Evolutionary conservation across 306 rosid species (phyloP), one percentile per base, ranked within the genome.

Genomic region (Senna tora): DNA sequence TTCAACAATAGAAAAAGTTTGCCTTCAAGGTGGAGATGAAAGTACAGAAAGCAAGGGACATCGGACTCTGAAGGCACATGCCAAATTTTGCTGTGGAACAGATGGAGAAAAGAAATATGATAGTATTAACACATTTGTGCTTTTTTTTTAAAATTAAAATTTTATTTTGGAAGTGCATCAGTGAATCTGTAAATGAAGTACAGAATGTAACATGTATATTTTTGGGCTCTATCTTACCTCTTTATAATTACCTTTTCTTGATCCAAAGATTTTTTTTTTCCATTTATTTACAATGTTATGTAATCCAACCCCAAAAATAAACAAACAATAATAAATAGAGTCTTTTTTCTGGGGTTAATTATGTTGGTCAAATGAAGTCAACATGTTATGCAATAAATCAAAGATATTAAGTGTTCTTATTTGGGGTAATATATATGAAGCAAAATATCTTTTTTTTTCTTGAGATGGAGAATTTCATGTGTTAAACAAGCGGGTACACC

Each of bases 51-150:
- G 32, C 54, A 73, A 42, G 67, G 64, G 46, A 30, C 28, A 41
- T 55, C 39, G 20, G 32, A 68, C 66, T 67, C 49, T 21, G 4
- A 2, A 55, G 71, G 67, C 62, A 50, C 75, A 60, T 62, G 54
- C 38, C 30, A 34, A 76, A 57, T 73, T 65, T 76, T 43, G 65
- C 41, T 36, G 28, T 65, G 61, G 46, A 65, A 70, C 52, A 71
- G 65, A 54, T 53, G 65, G 7, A 30, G 39, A 28, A 25, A 43
- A 74, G 54, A n/a, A 51, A 20, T 69, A 16, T 52, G 3, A 2
- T 51, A 52, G 61, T 50, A 17, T 49, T 33, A 11, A 33, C 73
- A 50, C 77, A 20, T 32, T 76, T 72, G 55, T 53, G 32, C 80
- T 20, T 19, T 34, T 36, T 38, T 19, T 30, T 61, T 60, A 0